phyloP scores from a whole-genome alignment of 805 yeast genomes.

The Monosporozyma yasuniensis region DNA sequence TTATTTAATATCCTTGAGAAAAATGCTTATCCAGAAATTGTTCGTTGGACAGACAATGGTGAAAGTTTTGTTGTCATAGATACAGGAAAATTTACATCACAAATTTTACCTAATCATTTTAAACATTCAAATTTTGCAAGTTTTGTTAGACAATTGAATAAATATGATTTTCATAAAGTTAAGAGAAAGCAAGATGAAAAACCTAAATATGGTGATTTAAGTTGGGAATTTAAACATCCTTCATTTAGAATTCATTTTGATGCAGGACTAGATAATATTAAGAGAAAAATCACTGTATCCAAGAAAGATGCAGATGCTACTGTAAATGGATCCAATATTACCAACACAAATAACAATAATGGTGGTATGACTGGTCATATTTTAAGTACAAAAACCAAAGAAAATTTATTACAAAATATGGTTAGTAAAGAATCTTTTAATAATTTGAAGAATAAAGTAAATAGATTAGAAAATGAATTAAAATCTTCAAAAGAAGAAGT shows the following conservation, averaged over 20 bases:
- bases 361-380: constrained; percentile 2
- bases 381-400: constrained; percentile 10
- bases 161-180: constrained; percentile 95
- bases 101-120: constrained; percentile 83
- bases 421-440: constrained; percentile 22
- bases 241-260: constrained; percentile 69
- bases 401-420: constrained; percentile 13
- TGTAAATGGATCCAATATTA: constrained; percentile 17
- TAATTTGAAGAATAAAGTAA: constrained; percentile 27
- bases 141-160: constrained; percentile 90
- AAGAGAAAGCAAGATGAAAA: constrained; percentile 57
- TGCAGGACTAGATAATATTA: constrained; percentile 77
- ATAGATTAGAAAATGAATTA: constrained; percentile 28
- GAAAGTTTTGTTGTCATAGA: constrained; percentile 83
- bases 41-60: constrained; percentile 80
- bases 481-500: constrained; percentile 18
- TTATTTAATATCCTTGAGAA: constrained; percentile 78
- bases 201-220: constrained; percentile 58
- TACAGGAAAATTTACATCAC: constrained; percentile 82
- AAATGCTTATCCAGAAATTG: constrained; percentile 63
- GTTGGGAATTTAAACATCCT: constrained; percentile 95
- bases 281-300: constrained; percentile 63
- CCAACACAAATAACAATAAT: constrained; percentile 22
- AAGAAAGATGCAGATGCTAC: constrained; percentile 34
- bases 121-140: constrained; percentile 92